Base-by-base conservation (phyloP, 371 early-diverging fungal species). In the Mucor sp. region DNA sequence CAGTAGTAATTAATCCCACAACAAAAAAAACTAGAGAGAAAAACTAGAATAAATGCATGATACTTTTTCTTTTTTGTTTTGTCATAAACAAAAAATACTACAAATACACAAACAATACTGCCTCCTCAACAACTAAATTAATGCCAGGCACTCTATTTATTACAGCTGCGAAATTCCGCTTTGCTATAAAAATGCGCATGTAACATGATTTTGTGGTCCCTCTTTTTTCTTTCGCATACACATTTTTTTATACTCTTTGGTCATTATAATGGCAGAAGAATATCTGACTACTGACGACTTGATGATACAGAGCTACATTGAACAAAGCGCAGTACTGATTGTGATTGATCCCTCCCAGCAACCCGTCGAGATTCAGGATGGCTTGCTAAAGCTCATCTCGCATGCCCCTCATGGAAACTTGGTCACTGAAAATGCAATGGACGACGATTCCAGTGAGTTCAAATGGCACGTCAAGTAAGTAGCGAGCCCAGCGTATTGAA, bases 311-410 rank as follows among this genome's bases (percentile, higher is more conserved):
- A 35, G 33, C 8, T 48, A 62, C 9, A n/a, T 56, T 3, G 56
- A 61, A 12, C 61, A 60, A 19, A 74, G 62, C 58, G 62, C 63
- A 48, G 74, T 79, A 8, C 65, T 77, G 9, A 70, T 90, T 37
- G 70, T 83, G 8, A 81, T 87, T 25, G 78, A 87, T 71, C 56
- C 77, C 5, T 76, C 76, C 6, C 70, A 77, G 17, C 80, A 86
- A 23, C 91, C 91, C 7, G 81, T 76, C 37, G 88, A 88, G 47
- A 59, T 91, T 35, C 88, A 83, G 63, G 82, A 80, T 62, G 91
- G 91, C 28, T 72, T 91, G 68, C 60, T 60, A 59, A 86, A 88
- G 70, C 77, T 89, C 39, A 84, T 85, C n/a, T 69, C 68, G 61
- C 70, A 84, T 70, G 83, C 85, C 37, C 86, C 81, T 27, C 84